These are phyloP conservation scores for Ceratocystis lukuohia DNA, from an alignment of 2,329 filamentous ascomycete genomes.

Conservation along the genomic window DNA sequence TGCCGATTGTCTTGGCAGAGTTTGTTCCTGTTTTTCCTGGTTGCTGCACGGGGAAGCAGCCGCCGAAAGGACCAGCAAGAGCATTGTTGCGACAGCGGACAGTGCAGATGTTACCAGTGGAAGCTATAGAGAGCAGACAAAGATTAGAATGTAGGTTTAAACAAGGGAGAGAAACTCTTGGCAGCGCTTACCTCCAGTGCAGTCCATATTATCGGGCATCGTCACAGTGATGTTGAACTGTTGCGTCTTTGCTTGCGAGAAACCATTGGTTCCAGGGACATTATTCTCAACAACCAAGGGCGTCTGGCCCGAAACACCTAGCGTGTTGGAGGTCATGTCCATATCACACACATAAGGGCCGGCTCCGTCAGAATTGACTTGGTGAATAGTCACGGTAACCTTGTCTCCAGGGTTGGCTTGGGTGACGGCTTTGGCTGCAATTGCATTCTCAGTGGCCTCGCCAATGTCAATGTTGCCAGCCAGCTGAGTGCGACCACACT, in stretches of 20 bases:
- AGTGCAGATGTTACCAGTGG: constrained; percentile 46
- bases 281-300: constrained; percentile 43
- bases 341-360: constrained; percentile 43
- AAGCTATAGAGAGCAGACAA: constrained; percentile 26
- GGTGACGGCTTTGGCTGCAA: constrained; percentile 35
- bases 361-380: constrained; percentile 41
- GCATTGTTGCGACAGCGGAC: constrained; percentile 47
- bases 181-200: constrained; percentile 35
- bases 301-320: constrained; percentile 26
- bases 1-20: constrained; percentile 34
- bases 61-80: constrained; percentile 42
- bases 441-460: constrained; percentile 40
- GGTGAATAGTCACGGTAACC: constrained; percentile 38
- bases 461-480: constrained; percentile 49
- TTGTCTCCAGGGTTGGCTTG: constrained; percentile 33
- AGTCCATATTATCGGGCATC: constrained; percentile 37
- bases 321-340: constrained; percentile 34
- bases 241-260: constrained; percentile 42
- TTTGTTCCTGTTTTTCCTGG: constrained; percentile 34
- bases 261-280: constrained; percentile 43
- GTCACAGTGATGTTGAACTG: constrained; percentile 44
- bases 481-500: constrained; percentile 49
- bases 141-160: not conserved
- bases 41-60: constrained; percentile 46
- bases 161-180: accelerated